Percentiles rank a stretch among this genome's conserved stretches.
phyloP scores from a whole-genome alignment of 805 yeast species.

The Metahyphopichia silvanorum region DNA sequence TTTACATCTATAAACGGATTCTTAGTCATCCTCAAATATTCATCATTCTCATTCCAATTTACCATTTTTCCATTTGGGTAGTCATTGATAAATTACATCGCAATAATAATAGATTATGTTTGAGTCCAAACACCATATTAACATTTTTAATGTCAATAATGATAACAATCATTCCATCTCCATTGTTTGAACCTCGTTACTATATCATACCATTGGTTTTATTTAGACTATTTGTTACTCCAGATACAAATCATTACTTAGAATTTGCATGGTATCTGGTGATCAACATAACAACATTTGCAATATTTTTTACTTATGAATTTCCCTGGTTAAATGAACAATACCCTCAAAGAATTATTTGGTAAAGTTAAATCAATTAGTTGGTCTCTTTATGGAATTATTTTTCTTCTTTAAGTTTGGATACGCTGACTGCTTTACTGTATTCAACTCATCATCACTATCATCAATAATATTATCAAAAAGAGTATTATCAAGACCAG shows the following conservation, averaged over 20 bases:
- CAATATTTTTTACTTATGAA: constrained; percentile 56
- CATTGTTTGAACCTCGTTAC: constrained; percentile 91
- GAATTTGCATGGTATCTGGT: constrained; percentile 65
- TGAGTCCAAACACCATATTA: constrained; percentile 39
- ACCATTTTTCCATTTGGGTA: constrained; percentile 57
- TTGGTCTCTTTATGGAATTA: not conserved
- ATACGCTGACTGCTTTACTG: not conserved
- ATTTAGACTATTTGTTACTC: constrained; percentile 55
- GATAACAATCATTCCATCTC: constrained; percentile 78
- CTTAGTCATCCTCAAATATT: constrained; percentile 49
- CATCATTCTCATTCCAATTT: constrained; percentile 56
- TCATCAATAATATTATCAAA: constrained; percentile 2
- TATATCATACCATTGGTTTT: constrained; percentile 77
- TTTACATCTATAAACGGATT: constrained; percentile 74
- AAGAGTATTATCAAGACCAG: not conserved
- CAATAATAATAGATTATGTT: constrained; percentile 7
- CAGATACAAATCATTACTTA: constrained; percentile 20
- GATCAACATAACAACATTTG: constrained; percentile 51
- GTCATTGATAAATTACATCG: constrained; percentile 14
- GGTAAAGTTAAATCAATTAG: constrained; percentile 47
- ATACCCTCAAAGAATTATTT: constrained; percentile 73
- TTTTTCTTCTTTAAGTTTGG: not conserved
- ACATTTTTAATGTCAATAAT: constrained; percentile 51
- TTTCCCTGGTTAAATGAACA: constrained; percentile 68
- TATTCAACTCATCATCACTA: constrained; percentile 1